Conservation (phyloP, 768 basidiomycete genomes). For the Amanita pseudoporphyria region DNA sequence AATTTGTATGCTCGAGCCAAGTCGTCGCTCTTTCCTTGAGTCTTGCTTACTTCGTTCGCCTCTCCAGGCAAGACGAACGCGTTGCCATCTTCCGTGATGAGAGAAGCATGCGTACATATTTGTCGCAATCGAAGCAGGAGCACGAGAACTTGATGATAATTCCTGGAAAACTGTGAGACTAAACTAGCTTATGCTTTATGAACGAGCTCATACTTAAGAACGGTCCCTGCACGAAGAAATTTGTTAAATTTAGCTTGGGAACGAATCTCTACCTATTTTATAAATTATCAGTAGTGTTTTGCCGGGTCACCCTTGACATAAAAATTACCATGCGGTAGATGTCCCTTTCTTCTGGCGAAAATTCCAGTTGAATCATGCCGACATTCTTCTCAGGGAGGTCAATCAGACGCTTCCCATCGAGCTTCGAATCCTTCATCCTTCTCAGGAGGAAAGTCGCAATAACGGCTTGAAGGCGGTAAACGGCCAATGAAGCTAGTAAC, state of each 20-base stretch:
- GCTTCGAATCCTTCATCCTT: slow-evolving; percentile 49
- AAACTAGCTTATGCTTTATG: neutral
- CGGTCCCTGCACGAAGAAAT: slow-evolving; percentile 51
- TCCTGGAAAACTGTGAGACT: slow-evolving; percentile 20
- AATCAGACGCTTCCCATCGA: slow-evolving; percentile 63
- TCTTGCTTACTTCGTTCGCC: slow-evolving; percentile 19
- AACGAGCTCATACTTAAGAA: slow-evolving; percentile 41
- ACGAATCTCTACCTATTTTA: slow-evolving; percentile 36
- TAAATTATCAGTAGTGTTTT: neutral
- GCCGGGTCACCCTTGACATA: neutral
- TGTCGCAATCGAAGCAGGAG: slow-evolving; percentile 50
- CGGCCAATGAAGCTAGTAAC: slow-evolving; percentile 38
- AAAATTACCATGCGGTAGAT: slow-evolving; percentile 45
- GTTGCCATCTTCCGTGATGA: slow-evolving; percentile 48
- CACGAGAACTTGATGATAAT: slow-evolving; percentile 47
- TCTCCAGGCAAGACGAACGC: slow-evolving; percentile 36
- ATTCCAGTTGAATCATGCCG: slow-evolving; percentile 41
- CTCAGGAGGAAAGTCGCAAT: slow-evolving; percentile 45
- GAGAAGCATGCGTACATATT: slow-evolving; percentile 56
- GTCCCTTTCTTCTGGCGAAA: slow-evolving; percentile 50
- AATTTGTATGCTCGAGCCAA: slow-evolving; percentile 34
- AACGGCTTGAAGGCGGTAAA: slow-evolving; percentile 49
- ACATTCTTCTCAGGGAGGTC: slow-evolving; percentile 51
- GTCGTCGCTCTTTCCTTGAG: slow-evolving; percentile 27
- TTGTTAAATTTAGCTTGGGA: slow-evolving; percentile 58